Base-by-base conservation (phyloP, 176 grass and related monocot species). In the Bonia amplexicaulis region DNA sequence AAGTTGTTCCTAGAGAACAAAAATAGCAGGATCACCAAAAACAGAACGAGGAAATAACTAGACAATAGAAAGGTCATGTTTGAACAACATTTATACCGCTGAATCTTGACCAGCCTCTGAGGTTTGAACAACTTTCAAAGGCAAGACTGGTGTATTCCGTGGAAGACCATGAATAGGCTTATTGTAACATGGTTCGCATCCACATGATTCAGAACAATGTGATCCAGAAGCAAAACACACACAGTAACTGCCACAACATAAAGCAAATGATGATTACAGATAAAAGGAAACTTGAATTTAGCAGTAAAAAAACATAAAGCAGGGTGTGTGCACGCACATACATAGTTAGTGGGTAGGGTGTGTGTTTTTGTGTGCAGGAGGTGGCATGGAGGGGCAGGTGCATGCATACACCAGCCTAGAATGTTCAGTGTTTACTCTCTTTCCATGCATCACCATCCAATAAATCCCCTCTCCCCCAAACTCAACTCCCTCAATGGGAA, bases 151-250 rank as follows among this genome's bases (percentile, higher is more conserved):
- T 80, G 69, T 19, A 65, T n/a, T 77, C 53, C 35, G 64, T 71
- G 69, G 81, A 81, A 74, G 45, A 29, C 73, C 86, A 79, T 79
- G 82, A 31, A 39, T 19, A 59, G 78, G 25, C 66, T 92, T 92
- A 79, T 92, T 92, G 62, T 60, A 71, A 74, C 90, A 92, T 48
- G 83, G 71, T 39, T 89, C 73, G 2, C 90, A 92, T 68, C 90
- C 90, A 86, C 90, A 92, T 78, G 80, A 86, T 79, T 92, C 90
- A 69, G 86, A 69, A 69, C 90, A 92, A 55, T 74, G 60, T 68
- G 73, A 78, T 49, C 90, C 90, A 69, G 86, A 88, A 69, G 90
- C 86, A 86, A 79, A 92, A 73, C 90, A 92, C 41, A 89, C 86
- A 3, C 90, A 92, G 27, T 92, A 92, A 77, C 90, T 92, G 86